Base-by-base conservation (phyloP, 164 flowering plant species). In the Piper betle region DNA sequence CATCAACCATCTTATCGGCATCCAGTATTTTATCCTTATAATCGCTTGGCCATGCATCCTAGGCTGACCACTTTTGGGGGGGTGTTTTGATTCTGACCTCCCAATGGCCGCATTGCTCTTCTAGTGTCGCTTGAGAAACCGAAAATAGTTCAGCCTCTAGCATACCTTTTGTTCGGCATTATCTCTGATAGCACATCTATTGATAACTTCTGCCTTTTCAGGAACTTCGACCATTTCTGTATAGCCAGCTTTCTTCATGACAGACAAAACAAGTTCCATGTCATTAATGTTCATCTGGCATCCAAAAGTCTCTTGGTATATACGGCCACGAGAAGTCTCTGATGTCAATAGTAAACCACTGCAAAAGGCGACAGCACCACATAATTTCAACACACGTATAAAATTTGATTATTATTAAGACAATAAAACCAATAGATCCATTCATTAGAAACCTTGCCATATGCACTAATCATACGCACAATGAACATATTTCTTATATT, bases 1-100 rank as follows among this genome's bases (percentile, higher is more conserved):
- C 97, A 81, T 93, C 99, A 57, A 93, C 99, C 99, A 93, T 93
- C 77, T 93, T 93, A 75, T 93, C 99, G 18, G 99, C 72, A 82
- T 93, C 97, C 25, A 93, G 77, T 69, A 93, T 90, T 80, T 90
- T 87, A 52, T 93, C 97, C 76, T 93, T 90, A n/a, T 43, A 93
- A 75, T 77, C 97, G 84, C 76, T 93, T 97, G 42, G 99, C 99
- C 99, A 90, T 93, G 65, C 99, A 93, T 53, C 99, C 99, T 70
- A 93, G 69, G 0, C 90, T 96, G 25, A 90, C 97, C 37, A 93
- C 87, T 74, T 93, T 90, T 37, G 99, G 99, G 66, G n/a, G 99
- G 92, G 55, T 62, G 82, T 70, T 63, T n/a, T 48, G 99, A 90
- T 7, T 78, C 71, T n/a, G 97, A 76, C 72, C 99, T 79, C 57